phyloP scores from a whole-genome alignment of 2,329 filamentous ascomycete genomes.

The Colletotrichum sojae region DNA sequence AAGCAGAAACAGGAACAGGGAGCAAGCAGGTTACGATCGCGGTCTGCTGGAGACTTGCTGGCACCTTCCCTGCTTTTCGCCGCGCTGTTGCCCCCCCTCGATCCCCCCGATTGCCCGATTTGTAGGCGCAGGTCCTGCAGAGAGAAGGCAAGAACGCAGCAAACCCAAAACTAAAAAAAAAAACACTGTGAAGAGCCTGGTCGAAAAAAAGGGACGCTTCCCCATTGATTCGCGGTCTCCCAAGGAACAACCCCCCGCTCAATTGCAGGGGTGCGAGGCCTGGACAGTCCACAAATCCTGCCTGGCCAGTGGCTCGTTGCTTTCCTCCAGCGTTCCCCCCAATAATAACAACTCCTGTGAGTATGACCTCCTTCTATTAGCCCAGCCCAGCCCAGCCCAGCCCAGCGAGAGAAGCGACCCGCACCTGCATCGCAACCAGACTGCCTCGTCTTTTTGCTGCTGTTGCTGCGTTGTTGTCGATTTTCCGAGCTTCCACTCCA shows the following conservation, averaged over 20 bases:
- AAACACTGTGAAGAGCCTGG: not conserved
- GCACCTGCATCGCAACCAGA: conserved; percentile 25
- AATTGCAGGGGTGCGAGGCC: conserved; percentile 36
- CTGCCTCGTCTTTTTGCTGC: conserved; percentile 24
- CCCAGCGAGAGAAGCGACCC: conserved; percentile 18
- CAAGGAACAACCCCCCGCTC: conserved; percentile 42
- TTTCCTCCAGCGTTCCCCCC: conserved; percentile 25
- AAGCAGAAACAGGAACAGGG: conserved; percentile 28
- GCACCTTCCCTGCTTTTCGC: conserved; percentile 37
- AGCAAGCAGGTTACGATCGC: conserved; percentile 21
- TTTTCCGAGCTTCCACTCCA: conserved; percentile 18
- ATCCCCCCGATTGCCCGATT: conserved; percentile 1
- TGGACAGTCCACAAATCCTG: conserved; percentile 41
- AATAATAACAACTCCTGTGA: conserved; percentile 42
- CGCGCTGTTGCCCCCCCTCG: conserved; percentile 10
- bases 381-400: no score
- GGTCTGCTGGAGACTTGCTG: conserved; percentile 26
- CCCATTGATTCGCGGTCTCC: conserved; percentile 41
- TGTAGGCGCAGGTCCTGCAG: conserved; percentile 21
- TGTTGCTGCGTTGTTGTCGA: conserved; percentile 19
- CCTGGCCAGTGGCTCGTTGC: conserved; percentile 10
- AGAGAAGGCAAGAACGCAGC: no score
- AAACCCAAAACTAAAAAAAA: conserved; percentile 20
- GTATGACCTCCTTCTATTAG: conserved; percentile 34
- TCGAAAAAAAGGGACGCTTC: conserved; percentile 31